Percentiles rank a stretch among this genome's conserved stretches.
Conservation (phyloP, 2,329 filamentous ascomycete species). For the Claviceps monticola region DNA sequence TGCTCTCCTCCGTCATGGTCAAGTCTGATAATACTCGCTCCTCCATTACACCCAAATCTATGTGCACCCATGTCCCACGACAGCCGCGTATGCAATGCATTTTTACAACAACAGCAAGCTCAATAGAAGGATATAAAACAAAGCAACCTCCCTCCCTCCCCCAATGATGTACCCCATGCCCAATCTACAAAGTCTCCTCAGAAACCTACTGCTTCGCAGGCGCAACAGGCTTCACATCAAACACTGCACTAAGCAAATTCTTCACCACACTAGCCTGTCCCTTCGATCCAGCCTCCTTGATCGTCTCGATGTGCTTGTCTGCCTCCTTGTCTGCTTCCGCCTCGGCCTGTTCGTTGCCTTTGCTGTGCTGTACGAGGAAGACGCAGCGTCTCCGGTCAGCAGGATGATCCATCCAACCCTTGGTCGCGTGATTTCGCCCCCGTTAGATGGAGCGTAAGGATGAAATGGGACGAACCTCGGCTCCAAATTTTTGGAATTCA, state of each 20-base stretch:
- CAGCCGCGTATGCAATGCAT: neutral
- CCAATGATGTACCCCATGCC: neutral
- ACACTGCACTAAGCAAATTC: conserved; percentile 72
- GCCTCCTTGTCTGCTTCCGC: conserved; percentile 66
- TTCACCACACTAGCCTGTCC: conserved; percentile 67
- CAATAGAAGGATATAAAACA: neutral
- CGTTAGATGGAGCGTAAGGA: neutral
- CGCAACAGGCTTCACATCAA: conserved; percentile 62
- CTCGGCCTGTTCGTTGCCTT: conserved; percentile 72
- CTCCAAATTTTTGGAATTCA: conserved; percentile 90
- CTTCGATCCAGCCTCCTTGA: conserved; percentile 67
- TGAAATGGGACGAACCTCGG: conserved; percentile 37
- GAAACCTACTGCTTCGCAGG: conserved; percentile 18
- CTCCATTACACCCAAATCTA: neutral
- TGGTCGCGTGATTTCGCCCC: neutral
- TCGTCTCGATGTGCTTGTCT: conserved; percentile 68
- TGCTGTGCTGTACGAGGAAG: conserved; percentile 56
- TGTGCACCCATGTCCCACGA: neutral
- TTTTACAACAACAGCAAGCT: neutral
- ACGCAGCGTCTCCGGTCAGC: too few species aligned
- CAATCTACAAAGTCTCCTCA: too few species aligned
- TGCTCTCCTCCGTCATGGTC: too few species aligned
- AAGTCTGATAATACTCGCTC: neutral
- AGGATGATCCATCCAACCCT: too few species aligned
- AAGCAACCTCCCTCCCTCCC: neutral